Percentiles rank a stretch among this genome's conserved stretches.
Conservation (phyloP, 1,284 basidiomycete genomes). For the Ceratobasidium sp. region DNA sequence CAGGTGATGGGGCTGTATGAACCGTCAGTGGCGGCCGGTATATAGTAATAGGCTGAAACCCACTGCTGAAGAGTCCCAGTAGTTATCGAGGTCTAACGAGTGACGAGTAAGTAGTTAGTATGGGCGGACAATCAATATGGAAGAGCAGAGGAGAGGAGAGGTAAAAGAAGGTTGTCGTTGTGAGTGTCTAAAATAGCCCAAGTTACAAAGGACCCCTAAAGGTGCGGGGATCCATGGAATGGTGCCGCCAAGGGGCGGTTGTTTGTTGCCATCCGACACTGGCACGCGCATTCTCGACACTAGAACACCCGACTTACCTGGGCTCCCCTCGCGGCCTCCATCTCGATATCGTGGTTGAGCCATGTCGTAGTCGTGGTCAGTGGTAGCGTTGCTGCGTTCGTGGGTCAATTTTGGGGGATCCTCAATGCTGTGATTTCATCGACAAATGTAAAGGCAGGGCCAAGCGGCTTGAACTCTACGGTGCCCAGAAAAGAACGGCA, state of each 20-base stretch:
- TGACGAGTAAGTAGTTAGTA: conserved; percentile 13
- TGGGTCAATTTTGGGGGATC: conserved; percentile 8
- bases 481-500: conserved; percentile 33
- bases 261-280: conserved; percentile 1
- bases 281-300: too few species aligned
- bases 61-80: conserved; percentile 35
- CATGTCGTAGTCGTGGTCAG: conserved; percentile 20
- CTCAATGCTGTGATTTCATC: neutral
- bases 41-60: neutral
- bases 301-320: conserved; percentile 17
- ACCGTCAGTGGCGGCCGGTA: neutral
- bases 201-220: conserved; percentile 8
- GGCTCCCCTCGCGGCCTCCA: conserved; percentile 24
- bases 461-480: conserved; percentile 9
- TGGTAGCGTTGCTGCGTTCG: conserved; percentile 21
- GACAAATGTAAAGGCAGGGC: conserved; percentile 18
- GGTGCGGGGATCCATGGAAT: conserved; percentile 14
- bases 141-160: neutral
- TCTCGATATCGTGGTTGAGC: conserved; percentile 27
- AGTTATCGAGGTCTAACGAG: conserved; percentile 38
- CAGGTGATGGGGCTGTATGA: conserved; percentile 22
- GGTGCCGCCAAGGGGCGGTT: conserved; percentile 5
- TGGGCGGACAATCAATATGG: neutral
- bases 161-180: conserved; percentile 14
- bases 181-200: conserved; percentile 11